Conservation (phyloP, 1,139 yeast genomes). For the Lodderomyces oxycetoniae region DNA sequence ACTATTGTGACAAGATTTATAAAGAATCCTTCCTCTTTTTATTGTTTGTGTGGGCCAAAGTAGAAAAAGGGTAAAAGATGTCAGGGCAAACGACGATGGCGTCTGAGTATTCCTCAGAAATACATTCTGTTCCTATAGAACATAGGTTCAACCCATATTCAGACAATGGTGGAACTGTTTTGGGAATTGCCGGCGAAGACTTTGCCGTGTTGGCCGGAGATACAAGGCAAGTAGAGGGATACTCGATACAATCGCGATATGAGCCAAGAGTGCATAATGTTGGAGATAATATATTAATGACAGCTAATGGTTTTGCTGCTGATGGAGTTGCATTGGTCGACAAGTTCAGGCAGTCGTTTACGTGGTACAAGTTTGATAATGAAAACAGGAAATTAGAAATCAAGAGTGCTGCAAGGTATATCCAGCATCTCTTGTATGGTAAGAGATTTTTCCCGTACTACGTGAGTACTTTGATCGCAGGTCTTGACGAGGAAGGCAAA, state of each 20-base stretch:
- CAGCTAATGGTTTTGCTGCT: constrained; percentile 96
- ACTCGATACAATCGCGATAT: constrained; percentile 86
- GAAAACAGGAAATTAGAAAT: constrained; percentile 63
- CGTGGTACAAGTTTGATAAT: constrained; percentile 94
- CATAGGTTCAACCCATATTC: constrained; percentile 94
- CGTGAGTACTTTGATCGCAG: constrained; percentile 91
- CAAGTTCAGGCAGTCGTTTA: constrained; percentile 68
- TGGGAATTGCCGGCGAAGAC: constrained; percentile 97
- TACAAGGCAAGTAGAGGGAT: constrained; percentile 93
- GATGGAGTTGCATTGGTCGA: constrained; percentile 86
- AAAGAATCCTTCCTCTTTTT: no score
- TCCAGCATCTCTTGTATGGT: constrained; percentile 86
- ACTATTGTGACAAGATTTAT: no score
- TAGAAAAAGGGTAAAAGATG: constrained; percentile 1
- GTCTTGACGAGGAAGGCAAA: constrained; percentile 88
- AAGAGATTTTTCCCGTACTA: constrained; percentile 96
- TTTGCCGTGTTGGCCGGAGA: constrained; percentile 97
- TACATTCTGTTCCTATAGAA: constrained; percentile 66
- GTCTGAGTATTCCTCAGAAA: constrained; percentile 56
- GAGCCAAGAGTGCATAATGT: constrained; percentile 87
- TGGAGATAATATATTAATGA: constrained; percentile 82
- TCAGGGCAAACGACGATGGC: constrained; percentile 41
- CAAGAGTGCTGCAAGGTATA: constrained; percentile 79
- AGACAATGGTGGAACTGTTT: constrained; percentile 95
- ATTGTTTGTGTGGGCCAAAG: no score